Base-by-base conservation (phyloP, 768 basidiomycete species). In the Termitomyces sp. region DNA sequence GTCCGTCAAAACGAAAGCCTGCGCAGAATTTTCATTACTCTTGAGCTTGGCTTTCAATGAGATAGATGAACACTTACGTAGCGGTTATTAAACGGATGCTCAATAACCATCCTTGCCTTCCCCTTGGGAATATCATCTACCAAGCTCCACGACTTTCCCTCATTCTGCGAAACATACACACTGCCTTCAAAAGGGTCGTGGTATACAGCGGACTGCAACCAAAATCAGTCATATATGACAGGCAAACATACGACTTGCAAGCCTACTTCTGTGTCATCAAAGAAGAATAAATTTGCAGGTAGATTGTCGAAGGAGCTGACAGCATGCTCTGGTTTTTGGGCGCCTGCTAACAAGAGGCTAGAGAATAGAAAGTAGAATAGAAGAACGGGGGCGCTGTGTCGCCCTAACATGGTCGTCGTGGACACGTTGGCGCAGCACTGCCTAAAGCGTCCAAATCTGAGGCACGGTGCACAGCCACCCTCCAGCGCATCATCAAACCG, bases 1-100 rank as follows among this genome's bases (percentile, higher is more conserved):
- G 32, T 82, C 78, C 4, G 94, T 91, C 61, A 99, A 77, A 39
- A 91, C 87, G 71, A 97, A 98, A 0, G 93, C 96, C 94, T 96
- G 40, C 4, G 22, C 12, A 42, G 7, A 15, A n/a, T 15, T n/a
- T 28, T 28, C 9, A 28, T 16, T 28, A 24, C 8, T 54, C 16
- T 33, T 40, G 7, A 40, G 12, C 40, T 11, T 12, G 16, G 18
- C 48, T 28, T 39, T 55, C 54, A 32, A 44, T 20, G 32, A 20
- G 11, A 15, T 13, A 33, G 32, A 44, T 32, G 18, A 20, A n/a
- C 18, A 72, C 80, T 71, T 68, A 92, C 92, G 71, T 86, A 86
- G 61, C 82, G 79, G 63, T 86, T 92, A 71, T 96, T 84, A 68
- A 88, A 87, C 1, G 97, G 96, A 70, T 98, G 97, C 63, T 89